Evolutionary conservation across 108 stramenopile species (phyloP).

Genomic region (Hondaea fermentalgiana): DNA sequence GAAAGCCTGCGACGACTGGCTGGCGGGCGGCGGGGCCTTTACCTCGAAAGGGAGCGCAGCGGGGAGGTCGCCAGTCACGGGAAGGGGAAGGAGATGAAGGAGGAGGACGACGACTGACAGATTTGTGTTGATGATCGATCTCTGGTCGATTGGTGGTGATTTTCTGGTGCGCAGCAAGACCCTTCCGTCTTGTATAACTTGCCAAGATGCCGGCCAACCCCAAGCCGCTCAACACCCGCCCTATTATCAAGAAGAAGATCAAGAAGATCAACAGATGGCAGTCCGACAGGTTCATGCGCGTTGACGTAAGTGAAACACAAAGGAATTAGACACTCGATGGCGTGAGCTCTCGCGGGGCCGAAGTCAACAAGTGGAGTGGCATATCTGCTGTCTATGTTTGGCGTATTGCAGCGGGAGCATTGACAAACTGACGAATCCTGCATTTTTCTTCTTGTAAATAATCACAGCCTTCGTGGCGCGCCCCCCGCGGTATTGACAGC

Average conservation of each 20-base stretch:
- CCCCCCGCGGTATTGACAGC: constrained; percentile 99
- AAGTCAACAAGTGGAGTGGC: neutral
- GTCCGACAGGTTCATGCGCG: constrained; percentile 89
- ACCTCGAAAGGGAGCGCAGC: too few species aligned
- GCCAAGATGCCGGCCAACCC: neutral
- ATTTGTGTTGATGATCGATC: too few species aligned
- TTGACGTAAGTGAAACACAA: constrained; percentile 36
- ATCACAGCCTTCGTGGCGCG: constrained; percentile 84
- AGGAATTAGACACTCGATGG: too few species aligned
- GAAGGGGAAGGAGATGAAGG: too few species aligned
- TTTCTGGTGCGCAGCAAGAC: too few species aligned
- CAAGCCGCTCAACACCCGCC: constrained; percentile 58
- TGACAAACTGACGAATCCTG: neutral
- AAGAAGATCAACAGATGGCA: constrained; percentile 99
- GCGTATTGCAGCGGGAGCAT: neutral
- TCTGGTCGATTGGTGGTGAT: too few species aligned
- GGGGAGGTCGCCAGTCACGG: too few species aligned
- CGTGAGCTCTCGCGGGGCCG: neutral
- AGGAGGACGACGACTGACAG: too few species aligned
- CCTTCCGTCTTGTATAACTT: too few species aligned
- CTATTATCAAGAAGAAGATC: constrained; percentile 97
- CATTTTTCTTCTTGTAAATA: neutral
- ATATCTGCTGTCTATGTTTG: neutral
- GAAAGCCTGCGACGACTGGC: too few species aligned
- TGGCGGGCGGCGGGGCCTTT: too few species aligned